Evolutionary conservation across 2,329 filamentous ascomycete species (phyloP), one percentile per base, ranked within the genome.

Genomic region (Alternaria incomplexa): DNA sequence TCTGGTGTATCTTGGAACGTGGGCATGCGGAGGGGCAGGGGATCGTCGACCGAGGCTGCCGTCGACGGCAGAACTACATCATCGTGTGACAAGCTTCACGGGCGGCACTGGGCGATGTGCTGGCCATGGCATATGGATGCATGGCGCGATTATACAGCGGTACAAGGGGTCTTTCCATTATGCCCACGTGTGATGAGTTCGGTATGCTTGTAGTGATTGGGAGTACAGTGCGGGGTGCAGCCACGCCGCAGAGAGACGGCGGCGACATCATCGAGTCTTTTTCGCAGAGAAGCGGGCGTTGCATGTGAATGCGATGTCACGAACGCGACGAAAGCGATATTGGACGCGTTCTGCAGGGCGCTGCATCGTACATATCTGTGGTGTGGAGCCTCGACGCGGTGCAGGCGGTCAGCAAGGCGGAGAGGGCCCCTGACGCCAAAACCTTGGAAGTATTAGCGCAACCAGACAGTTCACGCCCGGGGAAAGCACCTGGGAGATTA

Each of bases 321-420:
- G 3, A 23, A 36, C 4, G 8, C 2, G 15, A 5, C 4, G 9
- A 43, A 23, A 1, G 20, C 13, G 40, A 55, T 7, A 9, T 5
- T 17, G 15, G 20, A 5, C 13, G 8, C 10, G 26, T 28, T 20
- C 36, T 28, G 54, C 44, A 47, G 43, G 44, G 28, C 13, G 30
- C 8, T 51, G 20, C 17, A 12, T 12, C 15, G 23, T 44, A 53
- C 36, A 44, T 40, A 6, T 40, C n/a, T 17, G 44, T 12, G 22
- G 23, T n/a, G 47, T 20, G 30, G 43, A 44, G 58, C 32, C 3
- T 13, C 32, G 22, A 28, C 17, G 36, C 15, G 28, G n/a, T 47
- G 60, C 40, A 44, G 66, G 70, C 70, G 69, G 70, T 71, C 61
- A 65, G 50, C 26, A 50, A 62, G 65, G 67, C 66, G 68, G 69